A percentile compares a stretch with the other conserved stretches of the same genome.
phyloP scores from a whole-genome alignment of 495 filamentous ascomycete genomes.

The Podospora pseudoanserina region DNA sequence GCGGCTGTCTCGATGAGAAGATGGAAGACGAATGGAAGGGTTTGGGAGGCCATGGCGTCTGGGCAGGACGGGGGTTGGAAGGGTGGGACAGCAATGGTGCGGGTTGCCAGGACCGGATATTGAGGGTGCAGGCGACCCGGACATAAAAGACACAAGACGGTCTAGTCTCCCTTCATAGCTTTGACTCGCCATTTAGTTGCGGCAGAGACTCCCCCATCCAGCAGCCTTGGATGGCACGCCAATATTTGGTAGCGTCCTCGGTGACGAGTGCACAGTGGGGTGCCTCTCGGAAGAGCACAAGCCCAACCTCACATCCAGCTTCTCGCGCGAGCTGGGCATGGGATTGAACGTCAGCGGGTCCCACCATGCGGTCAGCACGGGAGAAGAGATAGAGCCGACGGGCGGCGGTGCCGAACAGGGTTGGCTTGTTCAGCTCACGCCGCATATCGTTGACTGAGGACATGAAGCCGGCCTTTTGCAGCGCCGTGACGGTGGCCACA shows the following conservation, averaged over 20 bases:
- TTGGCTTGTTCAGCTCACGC: neutral
- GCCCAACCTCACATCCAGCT: neutral
- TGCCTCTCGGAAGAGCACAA: neutral
- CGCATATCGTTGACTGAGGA: neutral
- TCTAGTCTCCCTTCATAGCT: neutral
- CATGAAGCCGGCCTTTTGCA: neutral
- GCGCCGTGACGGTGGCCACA: neutral
- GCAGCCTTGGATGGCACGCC: neutral
- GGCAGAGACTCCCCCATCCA: neutral
- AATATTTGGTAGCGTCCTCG: neutral
- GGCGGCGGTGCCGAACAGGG: neutral
- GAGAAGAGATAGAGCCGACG: neutral
- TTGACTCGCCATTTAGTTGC: neutral
- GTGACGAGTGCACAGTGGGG: neutral
- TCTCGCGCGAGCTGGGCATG: neutral
- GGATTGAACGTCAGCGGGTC: neutral
- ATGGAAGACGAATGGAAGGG: neutral
- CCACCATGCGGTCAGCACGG: neutral
- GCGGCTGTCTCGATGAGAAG: neutral
- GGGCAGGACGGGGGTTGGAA: neutral
- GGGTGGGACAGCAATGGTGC: neutral
- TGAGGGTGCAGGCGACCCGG: too few species aligned
- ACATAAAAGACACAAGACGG: too few species aligned
- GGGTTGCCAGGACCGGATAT: too few species aligned
- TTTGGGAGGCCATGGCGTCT: neutral